Base-by-base conservation (phyloP, 1,284 basidiomycete genomes). In the Cutaneotrichosporon arboriforme region DNA sequence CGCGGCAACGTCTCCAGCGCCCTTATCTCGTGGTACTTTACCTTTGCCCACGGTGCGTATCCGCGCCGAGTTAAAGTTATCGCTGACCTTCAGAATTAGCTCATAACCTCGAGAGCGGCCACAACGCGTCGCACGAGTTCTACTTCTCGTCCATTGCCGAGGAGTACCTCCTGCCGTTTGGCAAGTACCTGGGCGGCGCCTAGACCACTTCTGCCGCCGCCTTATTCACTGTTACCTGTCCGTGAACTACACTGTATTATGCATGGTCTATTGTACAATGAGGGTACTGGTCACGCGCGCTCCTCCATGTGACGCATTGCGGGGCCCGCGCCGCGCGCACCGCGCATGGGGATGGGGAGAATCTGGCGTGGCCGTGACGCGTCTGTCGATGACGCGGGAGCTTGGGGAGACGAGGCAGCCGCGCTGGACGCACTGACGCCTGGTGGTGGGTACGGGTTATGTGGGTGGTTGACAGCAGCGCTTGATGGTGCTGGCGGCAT, bases 91-190 rank as follows among this genome's bases (percentile, higher is more conserved):
- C 49, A 68, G 69, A 72, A 45, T 58, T 72, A 0, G 69, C 69
- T 4, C 69, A 72, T 49, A 72, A 70, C 51, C 61, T 72, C 21
- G 70, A 73, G 54, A 61, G 63, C 8, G 67, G 64, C 9, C 79
- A 80, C 59, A 78, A 80, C 58, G 63, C 76, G 1, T 65, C 77
- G 68, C 90, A 94, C 67, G 89, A 92, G 63, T 97, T 94, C 72
- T 96, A 91, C 73, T 93, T 96, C 66, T 90, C 89, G 31, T 84
- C 87, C 7, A 88, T 97, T 18, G 87, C 88, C 57, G 90, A 96
- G 72, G 81, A 79, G 59, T 79, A 78, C 58, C 37, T 51, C 10
- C 14, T 46, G 15, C 23, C 38, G 4, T 46, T 52, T 36, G 51
- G 31, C 20, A 35, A 52, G 44, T 31, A 46, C 7, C n/a, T 52